Evolutionary conservation across 139 green algal genomes (phyloP).

Genomic region (Edaphochlamys debaryana): DNA sequence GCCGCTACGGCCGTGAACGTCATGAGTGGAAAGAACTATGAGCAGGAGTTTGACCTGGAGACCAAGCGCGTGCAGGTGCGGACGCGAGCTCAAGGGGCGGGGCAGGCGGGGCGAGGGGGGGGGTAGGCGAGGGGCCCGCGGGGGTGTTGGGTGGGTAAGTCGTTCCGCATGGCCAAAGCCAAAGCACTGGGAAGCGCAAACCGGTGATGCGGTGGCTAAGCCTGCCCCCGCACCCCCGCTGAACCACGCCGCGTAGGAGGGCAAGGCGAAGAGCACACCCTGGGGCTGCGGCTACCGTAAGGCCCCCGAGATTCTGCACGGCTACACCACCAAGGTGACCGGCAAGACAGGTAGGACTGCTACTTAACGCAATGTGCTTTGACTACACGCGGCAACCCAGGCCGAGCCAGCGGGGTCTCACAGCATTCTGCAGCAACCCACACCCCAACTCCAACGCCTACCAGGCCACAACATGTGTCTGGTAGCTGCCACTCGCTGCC

Average conservation of each 20-base stretch:
- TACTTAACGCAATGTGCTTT: too few relatives aligned
- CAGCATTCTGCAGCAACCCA: too few relatives aligned
- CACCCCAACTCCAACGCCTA: too few relatives aligned
- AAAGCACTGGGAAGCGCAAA: too few relatives aligned
- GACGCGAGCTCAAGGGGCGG: neutral
- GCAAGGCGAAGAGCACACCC: slow-evolving; percentile 45
- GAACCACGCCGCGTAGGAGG: slow-evolving; percentile 49
- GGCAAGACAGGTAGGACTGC: slow-evolving; percentile 30
- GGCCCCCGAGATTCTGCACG: slow-evolving; percentile 50
- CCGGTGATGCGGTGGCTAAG: too few relatives aligned
- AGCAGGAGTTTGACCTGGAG: slow-evolving; percentile 57
- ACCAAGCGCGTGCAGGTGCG: slow-evolving; percentile 44
- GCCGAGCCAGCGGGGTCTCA: too few relatives aligned
- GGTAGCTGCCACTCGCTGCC: too few relatives aligned
- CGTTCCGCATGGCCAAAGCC: too few relatives aligned
- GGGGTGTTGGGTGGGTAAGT: neutral
- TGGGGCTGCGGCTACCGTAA: slow-evolving; percentile 52
- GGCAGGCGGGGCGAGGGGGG: too few relatives aligned
- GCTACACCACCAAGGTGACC: slow-evolving; percentile 45
- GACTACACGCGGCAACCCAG: neutral
- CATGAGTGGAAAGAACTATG: slow-evolving; percentile 44
- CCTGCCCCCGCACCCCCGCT: too few relatives aligned
- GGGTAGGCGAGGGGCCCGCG: neutral
- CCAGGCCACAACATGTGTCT: too few relatives aligned
- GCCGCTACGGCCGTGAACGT: slow-evolving; percentile 35